Evolutionary conservation across 495 filamentous ascomycete species (phyloP), one percentile per base, ranked within the genome.

Genomic region (Hypoxylon cercidicola): DNA sequence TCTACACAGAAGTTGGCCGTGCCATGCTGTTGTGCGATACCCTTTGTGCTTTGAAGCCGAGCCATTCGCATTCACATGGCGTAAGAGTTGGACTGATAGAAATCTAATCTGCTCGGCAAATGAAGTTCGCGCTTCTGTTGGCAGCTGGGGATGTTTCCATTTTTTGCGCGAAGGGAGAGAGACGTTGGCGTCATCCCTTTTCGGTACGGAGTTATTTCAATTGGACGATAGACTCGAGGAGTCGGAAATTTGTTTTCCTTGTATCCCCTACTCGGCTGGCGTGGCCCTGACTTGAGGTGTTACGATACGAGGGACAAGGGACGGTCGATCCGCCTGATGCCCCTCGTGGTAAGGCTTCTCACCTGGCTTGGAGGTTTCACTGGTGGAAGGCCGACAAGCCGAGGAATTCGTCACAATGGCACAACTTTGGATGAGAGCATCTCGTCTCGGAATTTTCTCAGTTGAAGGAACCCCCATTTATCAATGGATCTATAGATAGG

Each of bases 121-220:
- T 61, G 74, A 71, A 72, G 72, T 74, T 76, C 74, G 53, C 72
- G 65, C 72, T 75, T 76, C 71, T 72, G 66, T 56, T 73, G 61
- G 58, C 69, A 68, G 70, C 55, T 16, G 40, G 60, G 61, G 37
- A 57, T 56, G 60, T 57, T 56, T 47, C 47, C 35, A 56, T 73
- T 47, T 51, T 3, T 50, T 32, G 62, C 56, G 34, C 28, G 44
- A 61, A 19, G 44, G 52, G 47, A 34, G 49, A 30, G 19, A 23
- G 30, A 52, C 46, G 44, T 45, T 56, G 18, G 39, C 15, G 25
- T 56, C 19, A 40, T 48, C 35, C 32, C 18, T 44, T 41, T 55
- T 62, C 48, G 49, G 65, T 44, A 55, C 55, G 60, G 65, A 63
- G 60, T 64, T 68, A 39, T 68, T 59, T 60, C 59, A 48, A 56